These are phyloP conservation scores for Colletotrichum euphorbiae DNA, from an alignment of 2,329 filamentous ascomycete species.

Conservation along the genomic window DNA sequence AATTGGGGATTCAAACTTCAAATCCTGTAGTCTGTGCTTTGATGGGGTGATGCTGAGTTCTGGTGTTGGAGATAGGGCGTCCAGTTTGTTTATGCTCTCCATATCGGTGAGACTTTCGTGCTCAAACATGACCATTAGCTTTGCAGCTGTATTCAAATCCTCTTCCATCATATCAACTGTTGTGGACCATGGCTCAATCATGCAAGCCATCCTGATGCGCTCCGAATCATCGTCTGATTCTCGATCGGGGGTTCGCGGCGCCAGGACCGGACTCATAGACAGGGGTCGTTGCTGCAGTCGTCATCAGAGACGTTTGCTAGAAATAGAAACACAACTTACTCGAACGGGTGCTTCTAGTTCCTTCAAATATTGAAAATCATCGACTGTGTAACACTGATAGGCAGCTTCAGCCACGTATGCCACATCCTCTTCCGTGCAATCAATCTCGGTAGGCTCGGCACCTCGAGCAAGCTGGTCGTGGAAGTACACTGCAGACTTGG, in stretches of 20 bases:
- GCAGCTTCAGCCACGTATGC: constrained; percentile 10
- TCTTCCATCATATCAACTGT: constrained; percentile 44
- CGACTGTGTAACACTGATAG: background rate
- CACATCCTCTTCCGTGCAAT: constrained; percentile 26
- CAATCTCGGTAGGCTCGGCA: constrained; percentile 19
- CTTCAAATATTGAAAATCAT: background rate
- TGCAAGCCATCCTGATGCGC: constrained; percentile 38
- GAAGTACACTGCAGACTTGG: constrained; percentile 20
- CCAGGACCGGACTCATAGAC: constrained; percentile 13
- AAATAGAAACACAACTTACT: background rate
- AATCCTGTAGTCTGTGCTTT: background rate
- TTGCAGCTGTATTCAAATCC: constrained; percentile 27
- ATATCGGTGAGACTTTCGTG: background rate
- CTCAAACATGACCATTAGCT: background rate
- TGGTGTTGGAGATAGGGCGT: too few relatives aligned
- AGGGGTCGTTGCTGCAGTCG: constrained; percentile 21
- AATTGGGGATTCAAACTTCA: background rate
- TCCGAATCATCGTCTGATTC: constrained; percentile 40
- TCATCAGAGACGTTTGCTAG: background rate
- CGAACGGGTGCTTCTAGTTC: constrained; percentile 17
- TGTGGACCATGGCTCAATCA: constrained; percentile 48
- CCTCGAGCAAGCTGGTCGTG: constrained; percentile 28
- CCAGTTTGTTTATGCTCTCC: background rate
- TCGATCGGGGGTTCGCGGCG: background rate
- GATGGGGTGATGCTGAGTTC: background rate